These are phyloP conservation scores for Aristolochia californica DNA, from an alignment of 164 flowering plant genomes.

Conservation along the genomic window DNA sequence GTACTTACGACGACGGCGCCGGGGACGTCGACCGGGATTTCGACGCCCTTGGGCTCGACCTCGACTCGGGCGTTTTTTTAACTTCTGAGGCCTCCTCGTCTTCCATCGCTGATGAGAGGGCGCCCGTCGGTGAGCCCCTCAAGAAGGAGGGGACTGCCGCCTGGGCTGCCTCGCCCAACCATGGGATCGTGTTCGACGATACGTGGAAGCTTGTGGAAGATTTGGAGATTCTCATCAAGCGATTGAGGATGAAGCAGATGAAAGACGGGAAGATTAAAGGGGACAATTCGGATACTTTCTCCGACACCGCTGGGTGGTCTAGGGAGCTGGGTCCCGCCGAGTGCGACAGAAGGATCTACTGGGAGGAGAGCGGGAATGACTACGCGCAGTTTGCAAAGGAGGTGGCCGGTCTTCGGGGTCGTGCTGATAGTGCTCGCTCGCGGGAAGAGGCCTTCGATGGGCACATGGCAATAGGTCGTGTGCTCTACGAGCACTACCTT, in stretches of 20 bases:
- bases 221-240: conserved; percentile 76
- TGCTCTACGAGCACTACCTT: conserved; percentile 75
- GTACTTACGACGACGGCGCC: conserved; percentile 97
- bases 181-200: conserved; percentile 84
- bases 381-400: conserved; percentile 66
- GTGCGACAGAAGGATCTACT: conserved; percentile 53
- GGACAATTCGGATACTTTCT: conserved; percentile 66
- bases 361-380: conserved; percentile 81
- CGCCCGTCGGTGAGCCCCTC: conserved; percentile 29
- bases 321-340: conserved; percentile 86
- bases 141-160: conserved; percentile 76
- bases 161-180: conserved; percentile 89
- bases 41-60: conserved; percentile 68
- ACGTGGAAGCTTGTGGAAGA: conserved; percentile 96
- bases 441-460: conserved; percentile 92
- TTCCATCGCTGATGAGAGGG: conserved; percentile 47
- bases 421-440: conserved; percentile 76
- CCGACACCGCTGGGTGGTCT: conserved; percentile 94
- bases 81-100: conserved; percentile 52
- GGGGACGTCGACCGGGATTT: conserved; percentile 98
- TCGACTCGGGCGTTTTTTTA: conserved; percentile 16
- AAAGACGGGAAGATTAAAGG: conserved; percentile 69
- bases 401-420: conserved; percentile 56
- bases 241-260: conserved; percentile 65
- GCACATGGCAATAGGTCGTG: conserved; percentile 95